A percentile compares a stretch with the other conserved stretches of the same genome.
These are phyloP conservation scores for Salix purpurea DNA, from an alignment of 345 rosid species.

Conservation along the genomic window DNA sequence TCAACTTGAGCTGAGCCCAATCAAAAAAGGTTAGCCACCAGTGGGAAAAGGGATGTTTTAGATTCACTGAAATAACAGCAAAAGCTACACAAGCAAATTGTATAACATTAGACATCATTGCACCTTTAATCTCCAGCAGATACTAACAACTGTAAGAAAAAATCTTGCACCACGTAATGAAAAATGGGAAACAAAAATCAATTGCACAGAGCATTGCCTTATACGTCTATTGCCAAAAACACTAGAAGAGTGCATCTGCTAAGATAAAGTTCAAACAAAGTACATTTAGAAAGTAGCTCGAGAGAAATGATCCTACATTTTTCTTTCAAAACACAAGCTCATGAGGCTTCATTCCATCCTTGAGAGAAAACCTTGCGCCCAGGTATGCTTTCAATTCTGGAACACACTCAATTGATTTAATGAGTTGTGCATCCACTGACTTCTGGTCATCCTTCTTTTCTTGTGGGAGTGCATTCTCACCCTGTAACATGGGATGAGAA, in stretches of 20 bases:
- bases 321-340: slow-evolving; percentile 27
- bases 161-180: not conserved
- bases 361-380: slow-evolving; percentile 71
- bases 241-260: slow-evolving; percentile 9
- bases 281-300: not conserved
- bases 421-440: slow-evolving; percentile 49
- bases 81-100: not conserved
- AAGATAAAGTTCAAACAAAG: slow-evolving; percentile 13
- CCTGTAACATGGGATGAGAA: slow-evolving; percentile 30
- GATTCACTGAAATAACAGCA: not conserved
- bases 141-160: not conserved
- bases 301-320: slow-evolving; percentile 4
- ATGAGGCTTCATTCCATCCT: slow-evolving; percentile 34
- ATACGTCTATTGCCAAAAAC: slow-evolving; percentile 11
- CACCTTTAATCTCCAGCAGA: not conserved
- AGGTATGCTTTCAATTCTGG: slow-evolving; percentile 75
- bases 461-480: slow-evolving; percentile 58
- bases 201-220: not conserved
- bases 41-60: not conserved
- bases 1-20: not conserved
- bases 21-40: not conserved
- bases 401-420: slow-evolving; percentile 62
- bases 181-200: not conserved
- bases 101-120: not conserved
- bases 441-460: slow-evolving; percentile 88